These are phyloP conservation scores for Salvia rosmarinus DNA, from an alignment of 257 asterid genomes.

Conservation along the genomic window DNA sequence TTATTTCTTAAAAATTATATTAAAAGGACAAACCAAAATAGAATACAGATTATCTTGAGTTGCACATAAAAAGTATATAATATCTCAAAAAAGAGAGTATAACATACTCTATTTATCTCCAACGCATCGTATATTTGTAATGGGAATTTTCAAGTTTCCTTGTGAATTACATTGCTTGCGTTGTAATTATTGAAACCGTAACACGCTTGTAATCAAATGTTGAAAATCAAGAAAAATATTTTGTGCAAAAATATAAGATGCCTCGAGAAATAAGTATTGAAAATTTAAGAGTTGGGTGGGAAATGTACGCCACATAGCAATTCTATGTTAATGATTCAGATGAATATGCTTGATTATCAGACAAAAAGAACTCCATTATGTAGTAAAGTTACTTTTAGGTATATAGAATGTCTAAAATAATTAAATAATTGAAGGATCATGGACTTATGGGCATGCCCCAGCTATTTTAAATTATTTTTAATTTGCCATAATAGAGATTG, in stretches of 20 bases:
- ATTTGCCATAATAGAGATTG: constrained; percentile 28
- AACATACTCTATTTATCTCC: too few species aligned
- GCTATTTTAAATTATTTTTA: constrained; percentile 14
- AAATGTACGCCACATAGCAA: neutral
- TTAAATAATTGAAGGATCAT: constrained; percentile 17
- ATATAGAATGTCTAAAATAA: neutral
- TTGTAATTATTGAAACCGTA: neutral
- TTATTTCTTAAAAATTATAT: too few species aligned
- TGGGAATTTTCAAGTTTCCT: neutral
- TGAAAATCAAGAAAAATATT: neutral
- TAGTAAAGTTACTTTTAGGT: constrained; percentile 19
- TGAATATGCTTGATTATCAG: constrained; percentile 22
- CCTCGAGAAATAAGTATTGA: neutral
- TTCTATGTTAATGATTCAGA: constrained; percentile 20
- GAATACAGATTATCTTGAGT: too few species aligned
- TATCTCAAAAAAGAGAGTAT: too few species aligned
- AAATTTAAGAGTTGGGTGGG: neutral
- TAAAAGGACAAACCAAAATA: too few species aligned
- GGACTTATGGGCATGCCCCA: constrained; percentile 21
- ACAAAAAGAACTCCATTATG: constrained; percentile 4
- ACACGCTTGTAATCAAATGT: neutral
- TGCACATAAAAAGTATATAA: too few species aligned
- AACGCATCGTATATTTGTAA: neutral
- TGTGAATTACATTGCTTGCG: constrained; percentile 2
- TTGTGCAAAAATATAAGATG: neutral